Evolutionary conservation across 1,284 basidiomycete species (phyloP).

Genomic region (Ganoderma multipileum): DNA sequence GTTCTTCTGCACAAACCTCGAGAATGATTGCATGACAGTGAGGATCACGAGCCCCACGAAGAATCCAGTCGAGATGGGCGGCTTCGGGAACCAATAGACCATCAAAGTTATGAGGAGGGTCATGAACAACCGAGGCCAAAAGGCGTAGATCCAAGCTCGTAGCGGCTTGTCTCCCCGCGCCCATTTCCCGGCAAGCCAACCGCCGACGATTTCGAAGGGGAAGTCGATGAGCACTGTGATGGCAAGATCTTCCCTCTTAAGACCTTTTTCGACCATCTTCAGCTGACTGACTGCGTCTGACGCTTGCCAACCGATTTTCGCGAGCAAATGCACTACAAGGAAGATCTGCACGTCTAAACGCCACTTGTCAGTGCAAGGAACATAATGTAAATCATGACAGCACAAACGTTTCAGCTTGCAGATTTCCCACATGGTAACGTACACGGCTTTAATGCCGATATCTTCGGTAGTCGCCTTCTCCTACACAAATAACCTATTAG

Average conservation of each 20-base stretch:
- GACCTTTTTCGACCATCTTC: slow-evolving; percentile 97
- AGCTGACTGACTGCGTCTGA: slow-evolving; percentile 93
- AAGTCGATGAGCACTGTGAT: slow-evolving; percentile 97
- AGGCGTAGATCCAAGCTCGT: slow-evolving; percentile 90
- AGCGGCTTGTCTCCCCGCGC: slow-evolving; percentile 79
- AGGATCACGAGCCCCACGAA: slow-evolving; percentile 83
- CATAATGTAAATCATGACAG: not conserved
- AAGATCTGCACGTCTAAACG: slow-evolving; percentile 88
- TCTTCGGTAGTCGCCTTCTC: slow-evolving; percentile 82
- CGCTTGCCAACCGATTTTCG: slow-evolving; percentile 96
- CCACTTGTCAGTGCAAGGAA: not conserved
- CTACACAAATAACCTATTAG: slow-evolving; percentile 43
- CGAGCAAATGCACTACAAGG: slow-evolving; percentile 87
- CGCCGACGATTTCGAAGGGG: slow-evolving; percentile 95
- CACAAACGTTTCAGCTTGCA: slow-evolving; percentile 87
- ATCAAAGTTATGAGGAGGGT: slow-evolving; percentile 79
- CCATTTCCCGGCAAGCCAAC: slow-evolving; percentile 97
- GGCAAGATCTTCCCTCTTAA: slow-evolving; percentile 95
- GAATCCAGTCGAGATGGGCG: slow-evolving; percentile 79
- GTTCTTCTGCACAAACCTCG: slow-evolving; percentile 57
- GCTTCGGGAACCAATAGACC: slow-evolving; percentile 85
- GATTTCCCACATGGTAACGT: slow-evolving; percentile 95
- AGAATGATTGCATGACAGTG: slow-evolving; percentile 87
- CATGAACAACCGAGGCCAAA: slow-evolving; percentile 87
- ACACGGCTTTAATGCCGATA: slow-evolving; percentile 91